Percentiles rank a stretch among this genome's conserved stretches.
phyloP scores from a whole-genome alignment of 805 yeast species.

The Debaryomyces prosopidis region DNA sequence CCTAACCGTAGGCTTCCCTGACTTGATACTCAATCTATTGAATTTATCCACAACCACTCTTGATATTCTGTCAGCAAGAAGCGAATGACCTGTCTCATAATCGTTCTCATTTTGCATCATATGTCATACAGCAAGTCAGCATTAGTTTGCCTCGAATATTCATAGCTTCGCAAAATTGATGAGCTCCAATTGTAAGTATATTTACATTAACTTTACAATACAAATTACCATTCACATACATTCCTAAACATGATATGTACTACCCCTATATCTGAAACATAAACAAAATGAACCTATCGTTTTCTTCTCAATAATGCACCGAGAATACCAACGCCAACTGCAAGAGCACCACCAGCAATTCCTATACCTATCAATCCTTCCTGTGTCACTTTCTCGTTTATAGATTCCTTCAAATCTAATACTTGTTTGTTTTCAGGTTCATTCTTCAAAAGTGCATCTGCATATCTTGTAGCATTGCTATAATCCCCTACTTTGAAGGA shows the following conservation, averaged over 20 bases:
- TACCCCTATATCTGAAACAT: too few species aligned
- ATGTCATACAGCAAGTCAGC: not conserved
- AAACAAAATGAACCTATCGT: conserved; percentile 10
- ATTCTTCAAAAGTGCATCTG: conserved; percentile 69
- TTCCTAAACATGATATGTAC: too few species aligned
- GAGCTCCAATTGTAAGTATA: too few species aligned
- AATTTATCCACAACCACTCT: conserved; percentile 28
- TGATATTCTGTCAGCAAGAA: conserved; percentile 22
- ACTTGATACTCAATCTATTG: conserved; percentile 22
- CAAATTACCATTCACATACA: too few species aligned
- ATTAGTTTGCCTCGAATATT: too few species aligned
- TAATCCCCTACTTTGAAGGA: conserved; percentile 87
- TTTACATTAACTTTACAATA: too few species aligned
- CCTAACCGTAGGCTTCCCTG: conserved; percentile 60
- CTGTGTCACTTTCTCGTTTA: conserved; percentile 79
- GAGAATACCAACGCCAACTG: conserved; percentile 71
- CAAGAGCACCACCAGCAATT: conserved; percentile 80
- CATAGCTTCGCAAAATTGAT: not conserved
- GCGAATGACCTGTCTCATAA: not conserved
- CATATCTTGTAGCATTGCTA: conserved; percentile 79
- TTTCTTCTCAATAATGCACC: conserved; percentile 43
- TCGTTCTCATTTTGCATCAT: conserved; percentile 1
- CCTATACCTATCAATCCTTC: conserved; percentile 92
- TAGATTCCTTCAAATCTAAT: conserved; percentile 63
- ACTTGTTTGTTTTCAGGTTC: conserved; percentile 90